Evolutionary conservation across 768 basidiomycete genomes (phyloP).

Genomic region (Cystoderma amianthinum): DNA sequence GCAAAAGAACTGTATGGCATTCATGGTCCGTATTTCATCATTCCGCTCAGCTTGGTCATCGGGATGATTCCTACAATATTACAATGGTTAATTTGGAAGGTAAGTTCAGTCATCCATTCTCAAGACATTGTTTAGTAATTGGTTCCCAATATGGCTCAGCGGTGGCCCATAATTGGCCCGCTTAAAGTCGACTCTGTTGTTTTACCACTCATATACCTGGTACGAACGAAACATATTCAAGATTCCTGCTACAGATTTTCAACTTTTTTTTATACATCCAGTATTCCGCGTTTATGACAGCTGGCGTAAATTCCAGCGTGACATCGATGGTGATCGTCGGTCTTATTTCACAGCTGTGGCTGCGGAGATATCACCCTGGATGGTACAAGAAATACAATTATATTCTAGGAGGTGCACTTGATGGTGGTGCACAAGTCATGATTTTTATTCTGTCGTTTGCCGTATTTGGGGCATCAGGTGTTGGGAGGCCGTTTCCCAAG

Average conservation of each 20-base stretch:
- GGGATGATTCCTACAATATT: conserved; percentile 42
- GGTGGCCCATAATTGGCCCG: conserved; percentile 42
- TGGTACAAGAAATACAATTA: conserved; percentile 42
- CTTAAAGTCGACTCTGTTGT: conserved; percentile 32
- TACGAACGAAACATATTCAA: not conserved
- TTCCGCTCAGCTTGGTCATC: conserved; percentile 32
- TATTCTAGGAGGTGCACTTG: conserved; percentile 29
- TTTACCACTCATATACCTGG: not conserved
- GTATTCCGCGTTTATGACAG: conserved; percentile 41
- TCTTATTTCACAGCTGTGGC: conserved; percentile 39
- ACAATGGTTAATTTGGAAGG: conserved; percentile 40
- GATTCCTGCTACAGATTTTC: no score
- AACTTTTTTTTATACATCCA: no score
- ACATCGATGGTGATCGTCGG: conserved; percentile 32
- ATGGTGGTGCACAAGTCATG: conserved; percentile 28
- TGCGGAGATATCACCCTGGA: conserved; percentile 33
- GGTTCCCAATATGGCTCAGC: conserved; percentile 34
- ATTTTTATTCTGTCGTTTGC: no score
- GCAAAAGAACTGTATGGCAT: not conserved
- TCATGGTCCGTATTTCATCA: conserved; percentile 9
- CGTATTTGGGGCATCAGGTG: conserved; percentile 43
- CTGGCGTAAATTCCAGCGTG: conserved; percentile 42
- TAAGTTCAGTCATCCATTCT: conserved; percentile 43
- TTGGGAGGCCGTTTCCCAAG: conserved; percentile 41
- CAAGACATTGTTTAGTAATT: conserved; percentile 42